These are phyloP conservation scores for Wickerhamiella lipophila DNA, from an alignment of 805 yeast species.

Conservation along the genomic window DNA sequence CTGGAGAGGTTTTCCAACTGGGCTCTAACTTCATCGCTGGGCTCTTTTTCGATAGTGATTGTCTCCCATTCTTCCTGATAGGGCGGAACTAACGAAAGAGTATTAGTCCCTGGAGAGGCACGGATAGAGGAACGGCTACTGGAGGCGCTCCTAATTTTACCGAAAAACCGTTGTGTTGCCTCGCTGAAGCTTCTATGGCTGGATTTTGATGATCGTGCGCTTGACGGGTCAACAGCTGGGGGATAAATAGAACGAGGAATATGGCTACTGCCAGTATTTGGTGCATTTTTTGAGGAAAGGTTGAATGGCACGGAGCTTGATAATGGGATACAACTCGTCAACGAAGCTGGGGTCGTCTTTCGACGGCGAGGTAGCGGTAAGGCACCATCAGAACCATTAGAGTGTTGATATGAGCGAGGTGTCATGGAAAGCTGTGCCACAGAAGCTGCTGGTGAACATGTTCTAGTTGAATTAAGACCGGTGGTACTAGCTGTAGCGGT, in stretches of 20 bases:
- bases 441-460: background rate
- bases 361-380: background rate
- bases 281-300: background rate
- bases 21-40: constrained; percentile 14
- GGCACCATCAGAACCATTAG: background rate
- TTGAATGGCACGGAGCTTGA: constrained; percentile 3
- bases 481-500: background rate
- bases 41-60: constrained; percentile 13
- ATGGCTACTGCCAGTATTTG: background rate
- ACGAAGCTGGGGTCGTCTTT: background rate
- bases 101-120: background rate
- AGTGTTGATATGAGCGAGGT: background rate
- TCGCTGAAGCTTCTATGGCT: constrained; percentile 6
- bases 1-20: constrained; percentile 8
- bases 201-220: constrained; percentile 4
- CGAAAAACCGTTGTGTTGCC: constrained; percentile 8
- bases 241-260: background rate
- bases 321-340: background rate
- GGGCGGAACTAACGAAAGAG: background rate
- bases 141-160: constrained; percentile 3
- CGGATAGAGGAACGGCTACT: constrained; percentile 1
- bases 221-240: background rate
- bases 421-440: background rate
- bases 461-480: background rate
- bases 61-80: constrained; percentile 10